Conservation (phyloP, 768 basidiomycete species). For the Pleurotus salmoneostramineus region DNA sequence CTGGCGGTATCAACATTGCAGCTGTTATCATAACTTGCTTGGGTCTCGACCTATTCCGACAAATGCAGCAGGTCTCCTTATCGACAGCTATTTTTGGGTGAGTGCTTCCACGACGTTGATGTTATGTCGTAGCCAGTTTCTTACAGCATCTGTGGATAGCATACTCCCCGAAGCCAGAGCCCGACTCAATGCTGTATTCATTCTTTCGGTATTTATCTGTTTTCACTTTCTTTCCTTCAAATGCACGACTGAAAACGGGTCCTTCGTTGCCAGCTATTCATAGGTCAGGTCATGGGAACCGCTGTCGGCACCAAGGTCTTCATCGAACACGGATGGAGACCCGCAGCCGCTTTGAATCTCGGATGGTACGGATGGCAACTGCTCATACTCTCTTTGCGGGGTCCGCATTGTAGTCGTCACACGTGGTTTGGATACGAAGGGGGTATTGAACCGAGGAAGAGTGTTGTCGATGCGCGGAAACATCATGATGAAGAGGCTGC, state of each 20-base stretch:
- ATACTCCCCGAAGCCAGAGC: slow-evolving; percentile 51
- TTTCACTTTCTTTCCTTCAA: slow-evolving; percentile 4
- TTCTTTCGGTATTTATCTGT: slow-evolving; percentile 51
- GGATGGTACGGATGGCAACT: slow-evolving; percentile 57
- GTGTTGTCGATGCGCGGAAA: slow-evolving; percentile 23
- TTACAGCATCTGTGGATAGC: slow-evolving; percentile 20
- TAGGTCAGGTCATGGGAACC: slow-evolving; percentile 83
- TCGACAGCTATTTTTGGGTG: slow-evolving; percentile 58
- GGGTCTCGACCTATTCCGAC: slow-evolving; percentile 72
- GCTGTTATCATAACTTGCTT: slow-evolving; percentile 70
- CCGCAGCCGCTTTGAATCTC: slow-evolving; percentile 57
- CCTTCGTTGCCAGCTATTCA: slow-evolving; percentile 42
- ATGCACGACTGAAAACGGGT: neutral
- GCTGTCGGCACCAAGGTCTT: slow-evolving; percentile 72
- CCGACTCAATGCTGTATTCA: slow-evolving; percentile 71
- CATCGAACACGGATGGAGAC: slow-evolving; percentile 65
- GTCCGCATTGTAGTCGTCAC: slow-evolving; percentile 56
- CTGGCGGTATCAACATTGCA: slow-evolving; percentile 64
- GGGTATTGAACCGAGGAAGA: slow-evolving; percentile 41
- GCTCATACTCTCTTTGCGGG: slow-evolving; percentile 55
- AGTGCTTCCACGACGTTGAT: slow-evolving; percentile 6
- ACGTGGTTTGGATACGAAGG: slow-evolving; percentile 69
- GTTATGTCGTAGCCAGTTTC: slow-evolving; percentile 4
- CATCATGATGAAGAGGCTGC: slow-evolving; percentile 1
- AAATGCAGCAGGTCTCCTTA: slow-evolving; percentile 67